phyloP scores from a whole-genome alignment of 2,329 filamentous ascomycete species.

The Pleoardoris graminearum region DNA sequence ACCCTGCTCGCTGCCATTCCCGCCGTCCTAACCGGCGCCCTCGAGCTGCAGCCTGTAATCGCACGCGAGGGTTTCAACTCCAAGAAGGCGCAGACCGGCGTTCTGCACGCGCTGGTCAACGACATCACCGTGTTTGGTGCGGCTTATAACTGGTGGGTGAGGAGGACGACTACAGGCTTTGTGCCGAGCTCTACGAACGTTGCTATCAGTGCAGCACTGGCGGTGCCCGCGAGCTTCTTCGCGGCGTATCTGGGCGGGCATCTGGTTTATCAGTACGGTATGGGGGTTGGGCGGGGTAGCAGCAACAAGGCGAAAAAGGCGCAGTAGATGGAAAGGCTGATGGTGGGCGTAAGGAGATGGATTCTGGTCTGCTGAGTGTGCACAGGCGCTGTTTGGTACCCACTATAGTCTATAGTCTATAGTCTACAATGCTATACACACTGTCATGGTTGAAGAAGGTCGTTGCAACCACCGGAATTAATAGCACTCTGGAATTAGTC shows the following conservation, averaged over 20 bases:
- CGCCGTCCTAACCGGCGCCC: slow-evolving; percentile 36
- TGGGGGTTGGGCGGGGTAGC: slow-evolving; percentile 44
- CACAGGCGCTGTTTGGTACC: too few species aligned
- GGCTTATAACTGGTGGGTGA: slow-evolving; percentile 51
- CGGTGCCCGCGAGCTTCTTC: slow-evolving; percentile 42
- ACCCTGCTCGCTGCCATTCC: slow-evolving; percentile 41
- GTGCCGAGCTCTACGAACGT: slow-evolving; percentile 44
- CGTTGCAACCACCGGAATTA: too few species aligned
- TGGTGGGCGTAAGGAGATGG: too few species aligned
- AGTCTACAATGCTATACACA: too few species aligned
- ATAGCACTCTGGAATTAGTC: too few species aligned
- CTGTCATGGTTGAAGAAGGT: too few species aligned
- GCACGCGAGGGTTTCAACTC: slow-evolving; percentile 49
- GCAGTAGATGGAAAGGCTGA: slow-evolving; percentile 14
- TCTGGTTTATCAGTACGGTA: slow-evolving; percentile 52
- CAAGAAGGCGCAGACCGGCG: slow-evolving; percentile 47
- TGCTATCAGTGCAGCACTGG: slow-evolving; percentile 41
- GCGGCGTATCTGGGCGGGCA: slow-evolving; percentile 50
- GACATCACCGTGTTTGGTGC: slow-evolving; percentile 47
- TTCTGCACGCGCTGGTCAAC: slow-evolving; percentile 49
- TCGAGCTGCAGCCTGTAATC: slow-evolving; percentile 48
- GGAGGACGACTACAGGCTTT: slow-evolving; percentile 38
- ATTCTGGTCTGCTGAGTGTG: too few species aligned
- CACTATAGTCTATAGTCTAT: too few species aligned
- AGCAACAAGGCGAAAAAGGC: slow-evolving; percentile 34